These are phyloP conservation scores for Candida sphagnicola DNA, from an alignment of 805 yeast genomes.

Conservation along the genomic window DNA sequence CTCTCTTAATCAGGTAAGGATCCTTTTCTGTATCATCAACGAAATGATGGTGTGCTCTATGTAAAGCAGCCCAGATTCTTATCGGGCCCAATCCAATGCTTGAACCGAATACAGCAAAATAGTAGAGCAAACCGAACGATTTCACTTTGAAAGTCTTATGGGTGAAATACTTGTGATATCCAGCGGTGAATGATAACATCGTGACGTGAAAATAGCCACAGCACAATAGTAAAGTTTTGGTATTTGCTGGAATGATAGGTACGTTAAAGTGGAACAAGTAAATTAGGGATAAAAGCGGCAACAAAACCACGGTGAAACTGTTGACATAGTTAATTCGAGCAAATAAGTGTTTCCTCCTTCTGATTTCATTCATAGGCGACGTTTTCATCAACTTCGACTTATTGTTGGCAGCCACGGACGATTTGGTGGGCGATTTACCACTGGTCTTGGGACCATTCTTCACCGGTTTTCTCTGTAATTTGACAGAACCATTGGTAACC, in stretches of 20 bases:
- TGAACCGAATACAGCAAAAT: slow-evolving; percentile 59
- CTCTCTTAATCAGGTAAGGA: slow-evolving; percentile 81
- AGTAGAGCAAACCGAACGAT: slow-evolving; percentile 34
- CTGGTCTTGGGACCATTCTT: slow-evolving; percentile 20
- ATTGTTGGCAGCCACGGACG: neutral
- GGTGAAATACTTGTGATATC: slow-evolving; percentile 41
- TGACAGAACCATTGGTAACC: too few species aligned
- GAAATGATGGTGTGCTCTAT: slow-evolving; percentile 85
- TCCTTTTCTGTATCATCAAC: slow-evolving; percentile 82
- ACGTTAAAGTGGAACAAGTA: slow-evolving; percentile 19
- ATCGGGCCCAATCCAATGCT: slow-evolving; percentile 76
- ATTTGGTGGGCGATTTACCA: slow-evolving; percentile 7
- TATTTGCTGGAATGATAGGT: slow-evolving; percentile 23
- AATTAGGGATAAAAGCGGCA: slow-evolving; percentile 26
- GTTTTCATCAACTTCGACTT: neutral
- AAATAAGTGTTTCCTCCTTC: slow-evolving; percentile 30
- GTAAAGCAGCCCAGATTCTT: slow-evolving; percentile 77
- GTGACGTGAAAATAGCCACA: slow-evolving; percentile 32
- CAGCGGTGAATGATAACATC: slow-evolving; percentile 37
- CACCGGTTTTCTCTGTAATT: too few species aligned
- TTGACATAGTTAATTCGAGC: slow-evolving; percentile 34
- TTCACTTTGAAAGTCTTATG: slow-evolving; percentile 34
- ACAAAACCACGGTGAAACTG: slow-evolving; percentile 28
- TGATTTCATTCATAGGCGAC: slow-evolving; percentile 27
- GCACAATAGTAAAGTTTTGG: slow-evolving; percentile 23